These are phyloP conservation scores for Aspergillus oerlinghausenensis DNA, from an alignment of 2,329 filamentous ascomycete genomes.

Conservation along the genomic window DNA sequence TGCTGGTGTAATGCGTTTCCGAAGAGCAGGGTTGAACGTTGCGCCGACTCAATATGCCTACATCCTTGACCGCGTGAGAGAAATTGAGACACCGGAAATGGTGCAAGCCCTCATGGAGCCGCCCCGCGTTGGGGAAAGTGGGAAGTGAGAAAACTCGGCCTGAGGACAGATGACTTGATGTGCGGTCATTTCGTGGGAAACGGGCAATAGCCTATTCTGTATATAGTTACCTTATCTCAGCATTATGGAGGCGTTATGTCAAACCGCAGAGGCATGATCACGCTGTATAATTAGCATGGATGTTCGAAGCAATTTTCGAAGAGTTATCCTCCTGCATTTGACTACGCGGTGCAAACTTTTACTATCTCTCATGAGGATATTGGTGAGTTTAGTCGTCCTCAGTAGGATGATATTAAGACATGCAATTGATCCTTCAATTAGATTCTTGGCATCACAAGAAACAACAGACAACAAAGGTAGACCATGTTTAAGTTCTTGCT, in stretches of 20 bases:
- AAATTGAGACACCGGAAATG: constrained; percentile 41
- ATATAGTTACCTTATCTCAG: neutral
- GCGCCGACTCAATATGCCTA: constrained; percentile 36
- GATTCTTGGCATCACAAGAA: constrained; percentile 5
- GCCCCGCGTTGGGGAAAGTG: constrained; percentile 13
- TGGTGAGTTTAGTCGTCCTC: neutral
- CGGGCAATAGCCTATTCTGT: neutral
- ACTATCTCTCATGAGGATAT: neutral
- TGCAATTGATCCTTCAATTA: constrained; percentile 1
- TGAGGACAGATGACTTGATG: neutral
- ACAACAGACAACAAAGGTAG: constrained; percentile 4
- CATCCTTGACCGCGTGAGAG: constrained; percentile 40
- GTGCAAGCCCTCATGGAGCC: constrained; percentile 26
- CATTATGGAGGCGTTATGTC: neutral
- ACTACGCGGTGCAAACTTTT: neutral
- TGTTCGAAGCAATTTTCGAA: neutral
- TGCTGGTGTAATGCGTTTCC: constrained; percentile 44
- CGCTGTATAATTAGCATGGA: neutral
- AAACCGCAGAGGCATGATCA: neutral
- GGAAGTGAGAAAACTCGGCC: neutral
- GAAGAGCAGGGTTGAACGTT: constrained; percentile 34
- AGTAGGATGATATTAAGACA: neutral
- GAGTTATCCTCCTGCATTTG: neutral
- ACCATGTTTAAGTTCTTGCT: neutral
- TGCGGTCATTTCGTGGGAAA: neutral